Percentiles rank a stretch among this genome's conserved stretches.
Evolutionary conservation across 495 filamentous ascomycete species (phyloP).

Genomic region (Oidiodendron maius): DNA sequence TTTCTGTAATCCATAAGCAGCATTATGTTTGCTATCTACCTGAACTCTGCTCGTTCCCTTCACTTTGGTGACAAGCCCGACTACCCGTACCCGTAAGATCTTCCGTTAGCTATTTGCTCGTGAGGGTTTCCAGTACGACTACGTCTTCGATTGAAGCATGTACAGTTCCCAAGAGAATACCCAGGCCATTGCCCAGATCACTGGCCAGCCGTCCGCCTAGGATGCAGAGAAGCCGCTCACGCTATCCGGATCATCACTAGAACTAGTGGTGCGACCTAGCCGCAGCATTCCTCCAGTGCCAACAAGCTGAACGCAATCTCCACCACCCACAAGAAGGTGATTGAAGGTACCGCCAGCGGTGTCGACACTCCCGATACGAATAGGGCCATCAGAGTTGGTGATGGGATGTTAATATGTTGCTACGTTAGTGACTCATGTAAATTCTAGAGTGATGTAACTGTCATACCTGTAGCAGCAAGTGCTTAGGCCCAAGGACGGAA

Average conservation of each 20-base stretch:
- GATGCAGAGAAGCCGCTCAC: conserved; percentile 66
- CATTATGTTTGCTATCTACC: conserved; percentile 98
- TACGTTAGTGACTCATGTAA: too few relatives aligned
- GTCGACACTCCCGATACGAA: conserved; percentile 79
- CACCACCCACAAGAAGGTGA: conserved; percentile 78
- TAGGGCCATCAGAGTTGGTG: conserved; percentile 84
- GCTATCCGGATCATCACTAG: conserved; percentile 54
- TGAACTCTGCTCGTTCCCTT: conserved; percentile 98
- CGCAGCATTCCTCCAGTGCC: conserved; percentile 44
- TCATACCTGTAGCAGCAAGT: too few relatives aligned
- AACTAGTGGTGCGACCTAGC: conserved; percentile 53
- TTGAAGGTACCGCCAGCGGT: conserved; percentile 51
- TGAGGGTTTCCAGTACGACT: conserved; percentile 99
- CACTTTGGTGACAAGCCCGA: conserved; percentile 99
- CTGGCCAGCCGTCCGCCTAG: conserved; percentile 59
- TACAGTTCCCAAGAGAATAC: conserved; percentile 99
- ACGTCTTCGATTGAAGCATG: conserved; percentile 99
- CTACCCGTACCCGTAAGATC: conserved; percentile 99
- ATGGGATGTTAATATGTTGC: conserved; percentile 96
- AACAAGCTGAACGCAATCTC: conserved; percentile 68
- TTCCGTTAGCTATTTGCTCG: conserved; percentile 99
- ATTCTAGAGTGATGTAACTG: too few relatives aligned
- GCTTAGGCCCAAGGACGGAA: too few relatives aligned
- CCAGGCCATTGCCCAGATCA: conserved; percentile 76
- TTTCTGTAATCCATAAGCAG: too few relatives aligned